Conservation (phyloP, 2,329 filamentous ascomycete genomes). For the Lecanoromycetidae sp. region DNA sequence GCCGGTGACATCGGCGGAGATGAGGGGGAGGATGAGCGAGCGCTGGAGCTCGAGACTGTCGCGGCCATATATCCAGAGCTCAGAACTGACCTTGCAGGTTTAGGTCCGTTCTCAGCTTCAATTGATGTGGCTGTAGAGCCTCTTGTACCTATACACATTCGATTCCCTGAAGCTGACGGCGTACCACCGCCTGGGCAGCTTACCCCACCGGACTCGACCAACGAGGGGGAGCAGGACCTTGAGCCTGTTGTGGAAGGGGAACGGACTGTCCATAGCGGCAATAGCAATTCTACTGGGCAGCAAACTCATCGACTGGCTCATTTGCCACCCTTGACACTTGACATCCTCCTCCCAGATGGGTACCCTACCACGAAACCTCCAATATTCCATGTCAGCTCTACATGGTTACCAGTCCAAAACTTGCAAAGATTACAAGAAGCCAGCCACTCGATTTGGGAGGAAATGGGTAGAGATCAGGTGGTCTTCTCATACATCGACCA, state of each 20-base stretch:
- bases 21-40: slow-evolving; percentile 42
- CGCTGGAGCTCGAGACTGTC: slow-evolving; percentile 47
- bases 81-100: slow-evolving; percentile 25
- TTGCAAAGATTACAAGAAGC: slow-evolving; percentile 36
- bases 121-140: slow-evolving; percentile 47
- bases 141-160: slow-evolving; percentile 28
- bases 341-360: slow-evolving; percentile 40
- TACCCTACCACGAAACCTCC: slow-evolving; percentile 46
- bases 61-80: slow-evolving; percentile 53
- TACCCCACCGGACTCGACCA: slow-evolving; percentile 33
- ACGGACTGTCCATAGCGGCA: slow-evolving; percentile 3
- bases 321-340: slow-evolving; percentile 43
- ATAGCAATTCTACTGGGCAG: slow-evolving; percentile 18
- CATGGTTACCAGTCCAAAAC: slow-evolving; percentile 41
- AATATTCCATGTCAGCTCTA: slow-evolving; percentile 35
- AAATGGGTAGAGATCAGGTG: slow-evolving; percentile 46
- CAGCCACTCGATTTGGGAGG: slow-evolving; percentile 44
- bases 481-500: slow-evolving; percentile 54
- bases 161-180: slow-evolving; percentile 25
- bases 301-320: slow-evolving; percentile 40
- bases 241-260: not conserved
- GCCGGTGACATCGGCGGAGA: slow-evolving; percentile 24
- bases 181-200: slow-evolving; percentile 25
- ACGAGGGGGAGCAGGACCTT: slow-evolving; percentile 16
- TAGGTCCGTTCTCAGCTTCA: slow-evolving; percentile 35